Percentiles rank a stretch among this genome's conserved stretches.
phyloP scores from a whole-genome alignment of 2,329 filamentous ascomycete species.

The Stemphylium vesicarium region DNA sequence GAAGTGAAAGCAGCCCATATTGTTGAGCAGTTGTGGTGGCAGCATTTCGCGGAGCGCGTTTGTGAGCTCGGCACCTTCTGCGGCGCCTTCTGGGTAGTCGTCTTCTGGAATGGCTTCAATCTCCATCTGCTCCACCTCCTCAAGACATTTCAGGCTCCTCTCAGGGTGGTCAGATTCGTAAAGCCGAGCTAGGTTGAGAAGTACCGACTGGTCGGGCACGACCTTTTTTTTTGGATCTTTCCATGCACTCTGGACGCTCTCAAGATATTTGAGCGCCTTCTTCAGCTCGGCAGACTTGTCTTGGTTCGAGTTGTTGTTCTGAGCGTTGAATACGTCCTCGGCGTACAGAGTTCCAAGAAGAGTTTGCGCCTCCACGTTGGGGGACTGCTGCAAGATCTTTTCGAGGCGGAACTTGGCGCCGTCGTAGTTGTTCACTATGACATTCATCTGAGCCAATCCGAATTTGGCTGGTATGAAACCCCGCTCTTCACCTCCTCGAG shows the following conservation, averaged over 20 bases:
- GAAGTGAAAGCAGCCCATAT: slow-evolving; percentile 95
- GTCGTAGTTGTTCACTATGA: slow-evolving; percentile 81
- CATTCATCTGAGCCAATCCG: slow-evolving; percentile 86
- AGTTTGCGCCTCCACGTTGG: slow-evolving; percentile 86
- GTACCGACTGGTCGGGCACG: slow-evolving; percentile 80
- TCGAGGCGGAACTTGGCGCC: slow-evolving; percentile 93
- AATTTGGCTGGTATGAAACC: slow-evolving; percentile 96
- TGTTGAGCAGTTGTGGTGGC: slow-evolving; percentile 91
- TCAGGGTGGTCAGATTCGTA: slow-evolving; percentile 88
- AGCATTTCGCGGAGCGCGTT: slow-evolving; percentile 75
- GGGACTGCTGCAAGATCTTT: slow-evolving; percentile 88
- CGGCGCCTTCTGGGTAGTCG: slow-evolving; percentile 66
- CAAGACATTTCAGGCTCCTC: slow-evolving; percentile 88
- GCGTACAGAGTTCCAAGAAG: slow-evolving; percentile 90
- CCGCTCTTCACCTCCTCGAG: slow-evolving; percentile 86
- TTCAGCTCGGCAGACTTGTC: slow-evolving; percentile 85
- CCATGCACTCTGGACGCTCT: slow-evolving; percentile 85
- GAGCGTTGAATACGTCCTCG: slow-evolving; percentile 86
- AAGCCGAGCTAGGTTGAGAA: slow-evolving; percentile 88
- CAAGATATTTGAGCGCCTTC: slow-evolving; percentile 84
- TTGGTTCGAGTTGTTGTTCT: slow-evolving; percentile 75
- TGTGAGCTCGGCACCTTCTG: slow-evolving; percentile 57
- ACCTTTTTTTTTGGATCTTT: slow-evolving; percentile 89
- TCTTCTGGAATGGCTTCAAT: slow-evolving; percentile 76
- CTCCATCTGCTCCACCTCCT: slow-evolving; percentile 91